These are phyloP conservation scores for Gynostemma pentaphyllum DNA, from an alignment of 306 rosid species.

Conservation along the genomic window DNA sequence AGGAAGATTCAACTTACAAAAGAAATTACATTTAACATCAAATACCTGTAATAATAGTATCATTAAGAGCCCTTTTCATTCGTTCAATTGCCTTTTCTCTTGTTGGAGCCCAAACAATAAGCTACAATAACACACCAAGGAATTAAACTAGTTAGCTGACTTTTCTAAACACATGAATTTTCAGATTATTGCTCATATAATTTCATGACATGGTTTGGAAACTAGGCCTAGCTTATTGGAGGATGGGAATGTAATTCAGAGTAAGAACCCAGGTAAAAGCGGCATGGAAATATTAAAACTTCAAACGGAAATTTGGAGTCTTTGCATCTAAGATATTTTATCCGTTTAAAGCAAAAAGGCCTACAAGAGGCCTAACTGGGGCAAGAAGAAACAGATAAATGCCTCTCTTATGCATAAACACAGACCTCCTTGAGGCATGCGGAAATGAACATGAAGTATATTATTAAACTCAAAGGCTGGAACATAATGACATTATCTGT, in stretches of 20 bases:
- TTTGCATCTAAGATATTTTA: neutral
- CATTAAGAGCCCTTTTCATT: slow-evolving; percentile 95
- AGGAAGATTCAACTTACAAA: neutral
- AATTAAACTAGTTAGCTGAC: neutral
- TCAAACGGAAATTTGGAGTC: neutral
- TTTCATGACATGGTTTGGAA: neutral
- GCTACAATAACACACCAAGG: slow-evolving; percentile 28
- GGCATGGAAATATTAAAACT: neutral
- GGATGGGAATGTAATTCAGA: neutral
- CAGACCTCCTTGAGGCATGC: neutral
- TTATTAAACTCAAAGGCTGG: neutral
- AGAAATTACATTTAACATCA: slow-evolving; percentile 9
- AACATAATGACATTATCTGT: neutral
- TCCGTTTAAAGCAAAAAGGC: neutral
- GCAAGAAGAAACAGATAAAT: neutral
- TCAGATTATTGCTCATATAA: neutral
- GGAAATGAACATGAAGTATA: neutral
- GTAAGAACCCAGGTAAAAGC: neutral
- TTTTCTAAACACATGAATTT: neutral
- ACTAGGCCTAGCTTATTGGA: neutral
- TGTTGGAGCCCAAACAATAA: slow-evolving; percentile 99
- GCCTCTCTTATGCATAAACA: neutral
- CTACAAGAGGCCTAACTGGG: neutral
- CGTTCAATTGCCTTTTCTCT: slow-evolving; percentile 95
- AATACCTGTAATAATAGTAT: slow-evolving; percentile 84